Percentiles rank a stretch among this genome's conserved stretches.
Conservation (phyloP, 2,329 filamentous ascomycete genomes). For the Penicillium sp. region DNA sequence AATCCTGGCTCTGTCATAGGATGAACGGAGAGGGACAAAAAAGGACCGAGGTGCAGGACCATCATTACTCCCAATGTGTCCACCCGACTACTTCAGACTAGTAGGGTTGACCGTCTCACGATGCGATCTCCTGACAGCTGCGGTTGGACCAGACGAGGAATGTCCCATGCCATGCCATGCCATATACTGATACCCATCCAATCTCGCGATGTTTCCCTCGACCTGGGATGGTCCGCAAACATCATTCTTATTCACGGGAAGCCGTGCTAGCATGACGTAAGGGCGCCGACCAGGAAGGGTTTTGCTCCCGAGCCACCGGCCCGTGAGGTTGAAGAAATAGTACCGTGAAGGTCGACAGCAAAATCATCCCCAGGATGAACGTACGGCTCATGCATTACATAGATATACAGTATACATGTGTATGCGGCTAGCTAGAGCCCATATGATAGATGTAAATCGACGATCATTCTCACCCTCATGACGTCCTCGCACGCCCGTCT, state of each 20-base stretch:
- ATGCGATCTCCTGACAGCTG: background rate
- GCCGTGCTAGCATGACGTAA: constrained; percentile 32
- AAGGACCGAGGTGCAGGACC: constrained; percentile 3
- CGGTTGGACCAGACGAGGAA: background rate
- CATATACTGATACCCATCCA: no score
- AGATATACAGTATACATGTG: background rate
- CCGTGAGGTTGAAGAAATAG: constrained; percentile 8
- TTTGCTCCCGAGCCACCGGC: constrained; percentile 28
- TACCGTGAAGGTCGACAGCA: no score
- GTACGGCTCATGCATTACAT: no score
- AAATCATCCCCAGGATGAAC: no score
- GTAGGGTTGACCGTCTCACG: background rate
- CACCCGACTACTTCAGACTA: background rate
- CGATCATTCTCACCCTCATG: background rate
- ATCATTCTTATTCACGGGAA: constrained; percentile 26
- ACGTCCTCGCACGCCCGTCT: no score
- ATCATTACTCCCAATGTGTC: background rate
- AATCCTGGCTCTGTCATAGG: constrained; percentile 1
- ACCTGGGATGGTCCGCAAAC: constrained; percentile 17
- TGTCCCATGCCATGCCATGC: no score
- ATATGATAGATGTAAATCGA: background rate
- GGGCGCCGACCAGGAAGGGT: constrained; percentile 15
- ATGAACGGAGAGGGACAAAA: background rate
- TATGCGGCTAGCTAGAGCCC: no score
- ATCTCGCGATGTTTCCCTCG: no score